phyloP scores from a whole-genome alignment of 768 basidiomycete species.

The Fibroporia radiculosa region DNA sequence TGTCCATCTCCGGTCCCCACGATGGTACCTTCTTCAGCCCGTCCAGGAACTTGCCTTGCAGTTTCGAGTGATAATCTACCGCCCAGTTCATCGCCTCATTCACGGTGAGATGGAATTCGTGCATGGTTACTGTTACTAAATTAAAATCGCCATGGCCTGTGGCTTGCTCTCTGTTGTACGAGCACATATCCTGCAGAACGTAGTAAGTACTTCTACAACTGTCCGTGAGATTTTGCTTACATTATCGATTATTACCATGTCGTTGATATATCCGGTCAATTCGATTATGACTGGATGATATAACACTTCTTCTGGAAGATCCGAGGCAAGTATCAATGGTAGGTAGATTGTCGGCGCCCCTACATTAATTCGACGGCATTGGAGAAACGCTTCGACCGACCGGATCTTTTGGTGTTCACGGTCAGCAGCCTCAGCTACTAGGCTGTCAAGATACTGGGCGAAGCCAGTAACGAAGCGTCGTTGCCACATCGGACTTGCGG shows the following conservation, averaged over 20 bases:
- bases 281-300: constrained; percentile 43
- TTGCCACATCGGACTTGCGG: no score
- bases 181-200: constrained; percentile 25
- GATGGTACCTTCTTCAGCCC: constrained; percentile 20
- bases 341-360: no score
- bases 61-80: constrained; percentile 10
- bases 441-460: no score
- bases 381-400: no score
- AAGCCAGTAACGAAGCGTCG: no score
- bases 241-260: constrained; percentile 51
- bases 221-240: no score
- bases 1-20: background rate
- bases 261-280: constrained; percentile 21
- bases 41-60: constrained; percentile 16
- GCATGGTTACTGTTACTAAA: constrained; percentile 22
- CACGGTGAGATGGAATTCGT: constrained; percentile 7
- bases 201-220: no score
- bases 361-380: no score
- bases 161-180: constrained; percentile 24
- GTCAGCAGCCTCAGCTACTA: no score
- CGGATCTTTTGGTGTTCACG: no score
- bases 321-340: no score
- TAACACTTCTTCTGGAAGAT: constrained; percentile 48
- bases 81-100: constrained; percentile 13
- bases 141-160: constrained; percentile 20